Conservation (phyloP, 331 rosid species). For the Rhamnella rubrinervis region DNA sequence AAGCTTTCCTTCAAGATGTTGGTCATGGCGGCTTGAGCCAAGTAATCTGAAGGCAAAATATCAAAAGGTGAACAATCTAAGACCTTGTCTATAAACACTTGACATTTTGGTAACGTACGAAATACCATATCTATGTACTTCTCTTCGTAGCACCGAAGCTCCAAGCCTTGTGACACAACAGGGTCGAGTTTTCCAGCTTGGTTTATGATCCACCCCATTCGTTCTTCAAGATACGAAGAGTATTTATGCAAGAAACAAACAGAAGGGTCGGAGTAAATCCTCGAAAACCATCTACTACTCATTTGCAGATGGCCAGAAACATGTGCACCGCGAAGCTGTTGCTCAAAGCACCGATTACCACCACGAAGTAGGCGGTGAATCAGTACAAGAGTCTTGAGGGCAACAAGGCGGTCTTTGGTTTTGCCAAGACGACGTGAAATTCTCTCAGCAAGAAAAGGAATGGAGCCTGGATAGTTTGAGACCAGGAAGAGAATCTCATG, state of each 20-base stretch:
- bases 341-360: neutral
- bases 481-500: conserved; percentile 1
- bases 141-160: neutral
- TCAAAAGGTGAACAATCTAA: neutral
- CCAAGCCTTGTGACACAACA: neutral
- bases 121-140: neutral
- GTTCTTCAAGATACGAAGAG: neutral
- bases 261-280: neutral
- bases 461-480: neutral
- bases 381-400: neutral
- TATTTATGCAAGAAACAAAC: neutral
- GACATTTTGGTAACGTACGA: neutral
- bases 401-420: neutral
- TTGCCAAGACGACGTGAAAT: neutral
- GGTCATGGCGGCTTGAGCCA: conserved; percentile 1
- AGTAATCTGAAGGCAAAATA: neutral
- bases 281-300: neutral
- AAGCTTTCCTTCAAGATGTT: conserved; percentile 2
- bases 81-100: neutral
- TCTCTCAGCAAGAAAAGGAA: neutral
- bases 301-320: conserved; percentile 1
- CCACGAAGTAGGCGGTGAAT: neutral
- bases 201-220: neutral
- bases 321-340: neutral
- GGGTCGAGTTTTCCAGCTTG: neutral